Evolutionary conservation across 768 basidiomycete genomes (phyloP).

Genomic region (Pholiota conissans): DNA sequence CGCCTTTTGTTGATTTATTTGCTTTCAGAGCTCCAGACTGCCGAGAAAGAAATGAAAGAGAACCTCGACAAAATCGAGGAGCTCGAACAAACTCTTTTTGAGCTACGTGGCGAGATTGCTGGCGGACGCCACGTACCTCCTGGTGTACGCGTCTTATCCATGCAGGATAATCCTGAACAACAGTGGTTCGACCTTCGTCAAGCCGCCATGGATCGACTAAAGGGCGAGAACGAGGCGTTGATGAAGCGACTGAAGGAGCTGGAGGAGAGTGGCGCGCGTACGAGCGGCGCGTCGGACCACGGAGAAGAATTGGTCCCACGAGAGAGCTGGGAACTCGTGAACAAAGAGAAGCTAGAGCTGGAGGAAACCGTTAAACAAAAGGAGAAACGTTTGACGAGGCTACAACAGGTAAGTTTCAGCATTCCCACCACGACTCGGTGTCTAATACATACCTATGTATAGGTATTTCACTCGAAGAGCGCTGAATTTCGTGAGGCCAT

Average conservation of each 20-base stretch:
- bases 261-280: slow-evolving; percentile 37
- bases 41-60: slow-evolving; percentile 31
- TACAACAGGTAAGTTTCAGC: slow-evolving; percentile 66
- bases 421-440: neutral
- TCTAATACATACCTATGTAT: neutral
- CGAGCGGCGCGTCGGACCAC: neutral
- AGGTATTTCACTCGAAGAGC: slow-evolving; percentile 85
- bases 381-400: slow-evolving; percentile 75
- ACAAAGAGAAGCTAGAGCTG: slow-evolving; percentile 68
- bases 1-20: neutral
- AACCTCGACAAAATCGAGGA: slow-evolving; percentile 58
- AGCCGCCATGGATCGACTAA: slow-evolving; percentile 72
- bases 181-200: slow-evolving; percentile 77
- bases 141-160: slow-evolving; percentile 62
- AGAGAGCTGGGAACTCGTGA: slow-evolving; percentile 75
- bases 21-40: slow-evolving; percentile 43
- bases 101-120: slow-evolving; percentile 74
- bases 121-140: slow-evolving; percentile 77
- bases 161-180: slow-evolving; percentile 81
- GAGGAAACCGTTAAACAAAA: slow-evolving; percentile 68
- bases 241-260: slow-evolving; percentile 64
- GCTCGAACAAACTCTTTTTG: slow-evolving; percentile 80
- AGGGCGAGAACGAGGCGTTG: slow-evolving; percentile 82
- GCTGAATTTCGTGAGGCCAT: slow-evolving; percentile 92
- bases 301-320: slow-evolving; percentile 62